Conservation (phyloP, 768 basidiomycete species). For the Cyclocybe aegerita region DNA sequence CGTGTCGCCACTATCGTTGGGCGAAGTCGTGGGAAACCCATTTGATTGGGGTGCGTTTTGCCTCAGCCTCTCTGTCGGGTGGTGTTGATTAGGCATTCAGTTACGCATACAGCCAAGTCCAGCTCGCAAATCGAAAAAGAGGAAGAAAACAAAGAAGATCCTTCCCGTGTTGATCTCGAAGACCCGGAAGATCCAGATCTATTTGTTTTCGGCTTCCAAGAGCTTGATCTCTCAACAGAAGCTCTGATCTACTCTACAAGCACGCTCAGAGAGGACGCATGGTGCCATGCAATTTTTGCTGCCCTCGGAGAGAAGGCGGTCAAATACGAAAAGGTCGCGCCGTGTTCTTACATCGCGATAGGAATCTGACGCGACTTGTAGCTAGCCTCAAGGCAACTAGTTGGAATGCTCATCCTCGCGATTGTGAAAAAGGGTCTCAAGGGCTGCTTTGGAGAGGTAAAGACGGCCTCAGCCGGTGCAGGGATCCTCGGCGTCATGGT, state of each 20-base stretch:
- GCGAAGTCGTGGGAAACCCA: conserved; percentile 23
- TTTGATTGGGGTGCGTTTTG: conserved; percentile 23
- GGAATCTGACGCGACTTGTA: conserved; percentile 22
- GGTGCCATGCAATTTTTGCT: conserved; percentile 66
- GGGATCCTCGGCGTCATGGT: conserved; percentile 84
- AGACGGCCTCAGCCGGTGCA: conserved; percentile 55
- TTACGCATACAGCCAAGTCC: not conserved
- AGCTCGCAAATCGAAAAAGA: conserved; percentile 2
- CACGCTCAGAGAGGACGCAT: conserved; percentile 66
- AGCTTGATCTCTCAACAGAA: conserved; percentile 76
- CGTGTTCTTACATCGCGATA: not conserved
- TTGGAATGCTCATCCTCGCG: conserved; percentile 77
- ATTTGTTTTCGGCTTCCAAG: conserved; percentile 78
- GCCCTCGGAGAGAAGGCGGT: conserved; percentile 66
- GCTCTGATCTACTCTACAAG: conserved; percentile 71
- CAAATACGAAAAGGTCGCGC: conserved; percentile 63
- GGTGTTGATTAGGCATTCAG: not conserved
- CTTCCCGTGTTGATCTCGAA: conserved; percentile 22
- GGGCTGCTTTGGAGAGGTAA: conserved; percentile 52
- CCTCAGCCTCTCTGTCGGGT: not conserved
- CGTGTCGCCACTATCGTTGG: conserved; percentile 37
- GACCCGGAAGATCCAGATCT: conserved; percentile 56
- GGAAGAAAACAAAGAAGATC: not conserved
- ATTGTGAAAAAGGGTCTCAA: conserved; percentile 57
- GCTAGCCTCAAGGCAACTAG: conserved; percentile 77